Evolutionary conservation across 1,284 basidiomycete genomes (phyloP).

Genomic region (Irpex sp.): DNA sequence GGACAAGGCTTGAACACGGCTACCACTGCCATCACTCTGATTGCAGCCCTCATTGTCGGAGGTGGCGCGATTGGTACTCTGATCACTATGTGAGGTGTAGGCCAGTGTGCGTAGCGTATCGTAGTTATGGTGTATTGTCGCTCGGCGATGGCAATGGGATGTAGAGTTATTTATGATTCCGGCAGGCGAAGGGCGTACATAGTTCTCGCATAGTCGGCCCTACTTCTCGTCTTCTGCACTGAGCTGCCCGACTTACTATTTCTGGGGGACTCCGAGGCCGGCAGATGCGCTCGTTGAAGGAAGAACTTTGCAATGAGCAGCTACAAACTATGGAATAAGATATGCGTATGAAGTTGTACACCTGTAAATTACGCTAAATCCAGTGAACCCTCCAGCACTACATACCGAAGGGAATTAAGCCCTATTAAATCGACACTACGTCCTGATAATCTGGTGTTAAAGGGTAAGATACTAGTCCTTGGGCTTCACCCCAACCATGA

Average conservation of each 20-base stretch:
- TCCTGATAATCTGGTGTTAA: not conserved
- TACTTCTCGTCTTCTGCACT: too few species aligned
- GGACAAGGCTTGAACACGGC: slow-evolving; percentile 37
- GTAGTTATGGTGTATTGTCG: not conserved
- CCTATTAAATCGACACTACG: not conserved
- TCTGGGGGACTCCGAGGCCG: too few species aligned
- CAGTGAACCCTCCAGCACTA: not conserved
- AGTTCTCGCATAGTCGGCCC: not conserved
- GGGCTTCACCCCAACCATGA: slow-evolving; percentile 57
- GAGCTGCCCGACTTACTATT: too few species aligned
- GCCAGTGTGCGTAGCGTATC: not conserved
- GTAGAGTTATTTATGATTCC: not conserved
- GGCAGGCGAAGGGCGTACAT: not conserved
- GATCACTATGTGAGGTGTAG: slow-evolving; percentile 37
- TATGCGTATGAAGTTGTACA: too few species aligned
- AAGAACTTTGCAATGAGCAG: too few species aligned
- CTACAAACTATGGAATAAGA: too few species aligned
- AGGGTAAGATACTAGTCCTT: not conserved
- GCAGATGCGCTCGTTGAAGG: too few species aligned
- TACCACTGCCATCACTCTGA: slow-evolving; percentile 41
- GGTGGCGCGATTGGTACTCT: slow-evolving; percentile 41
- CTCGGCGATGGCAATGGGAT: not conserved
- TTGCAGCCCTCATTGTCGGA: slow-evolving; percentile 37
- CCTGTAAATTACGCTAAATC: too few species aligned
- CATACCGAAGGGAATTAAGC: not conserved